phyloP scores from a whole-genome alignment of 106 monocot species.

The Dendrobium officinale region DNA sequence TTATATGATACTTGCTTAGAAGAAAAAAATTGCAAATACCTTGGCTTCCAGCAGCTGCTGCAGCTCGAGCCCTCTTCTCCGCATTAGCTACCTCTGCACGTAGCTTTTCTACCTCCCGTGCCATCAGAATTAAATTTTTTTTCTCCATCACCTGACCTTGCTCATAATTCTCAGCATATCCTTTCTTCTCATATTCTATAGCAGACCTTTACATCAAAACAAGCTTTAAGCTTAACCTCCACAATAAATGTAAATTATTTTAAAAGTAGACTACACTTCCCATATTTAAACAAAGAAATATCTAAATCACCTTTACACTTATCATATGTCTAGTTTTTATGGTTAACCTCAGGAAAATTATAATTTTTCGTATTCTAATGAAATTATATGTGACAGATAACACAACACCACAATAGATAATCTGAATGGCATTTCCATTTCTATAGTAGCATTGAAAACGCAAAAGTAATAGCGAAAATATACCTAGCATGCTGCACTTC shows the following conservation, averaged over 20 bases:
- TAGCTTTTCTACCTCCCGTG: conserved; percentile 70
- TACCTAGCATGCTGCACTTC: conserved; percentile 66
- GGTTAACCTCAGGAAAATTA: neutral
- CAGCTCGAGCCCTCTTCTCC: conserved; percentile 67
- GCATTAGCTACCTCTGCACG: conserved; percentile 70
- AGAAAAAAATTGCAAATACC: conserved; percentile 23
- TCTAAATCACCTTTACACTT: neutral
- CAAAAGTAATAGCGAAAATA: neutral
- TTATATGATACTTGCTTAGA: neutral
- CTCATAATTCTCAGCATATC: conserved; percentile 73
- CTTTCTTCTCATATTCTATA: conserved; percentile 73
- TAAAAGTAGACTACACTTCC: neutral
- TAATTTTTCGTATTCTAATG: neutral
- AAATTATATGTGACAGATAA: neutral
- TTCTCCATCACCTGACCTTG: conserved; percentile 76
- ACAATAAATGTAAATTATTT: neutral
- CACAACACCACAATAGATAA: neutral
- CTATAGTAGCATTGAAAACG: neutral
- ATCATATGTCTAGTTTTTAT: neutral
- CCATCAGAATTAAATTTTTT: conserved; percentile 72
- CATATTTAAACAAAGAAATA: conserved; percentile 1
- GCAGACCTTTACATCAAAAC: conserved; percentile 27
- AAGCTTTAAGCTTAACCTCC: conserved; percentile 5
- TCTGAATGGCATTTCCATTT: neutral
- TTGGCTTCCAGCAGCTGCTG: conserved; percentile 54